Evolutionary conservation across 1,284 basidiomycete species (phyloP).

Genomic region (Agaricales sp.): DNA sequence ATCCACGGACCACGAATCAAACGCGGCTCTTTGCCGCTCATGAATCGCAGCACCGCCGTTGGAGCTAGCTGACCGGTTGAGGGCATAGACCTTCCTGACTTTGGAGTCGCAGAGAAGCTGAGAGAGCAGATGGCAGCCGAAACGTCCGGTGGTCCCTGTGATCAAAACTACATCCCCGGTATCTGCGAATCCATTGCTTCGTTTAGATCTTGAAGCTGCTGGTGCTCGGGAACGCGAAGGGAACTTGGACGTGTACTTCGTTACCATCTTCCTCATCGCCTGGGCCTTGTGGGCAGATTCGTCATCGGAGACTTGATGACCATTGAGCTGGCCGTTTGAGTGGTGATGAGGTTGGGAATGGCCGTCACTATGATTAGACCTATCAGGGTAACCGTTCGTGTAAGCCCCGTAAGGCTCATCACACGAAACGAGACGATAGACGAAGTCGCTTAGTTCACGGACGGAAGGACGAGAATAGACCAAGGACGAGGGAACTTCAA

Average conservation of each 20-base stretch:
- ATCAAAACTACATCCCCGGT: slow-evolving; percentile 13
- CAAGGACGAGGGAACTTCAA: too few species aligned
- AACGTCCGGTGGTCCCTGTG: slow-evolving; percentile 17
- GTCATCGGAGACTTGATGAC: too few species aligned
- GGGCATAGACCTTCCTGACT: slow-evolving; percentile 14
- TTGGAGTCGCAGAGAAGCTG: slow-evolving; percentile 7
- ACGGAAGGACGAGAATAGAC: too few species aligned
- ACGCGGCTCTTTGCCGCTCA: background rate
- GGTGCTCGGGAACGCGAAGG: slow-evolving; percentile 5
- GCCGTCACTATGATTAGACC: too few species aligned
- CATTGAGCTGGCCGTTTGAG: too few species aligned
- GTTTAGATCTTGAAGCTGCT: slow-evolving; percentile 2
- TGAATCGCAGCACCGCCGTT: background rate
- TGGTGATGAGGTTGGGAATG: too few species aligned
- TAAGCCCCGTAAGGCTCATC: background rate
- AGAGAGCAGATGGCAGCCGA: slow-evolving; percentile 14
- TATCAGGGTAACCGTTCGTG: too few species aligned
- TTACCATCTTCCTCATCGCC: slow-evolving; percentile 11
- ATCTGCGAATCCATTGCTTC: too few species aligned
- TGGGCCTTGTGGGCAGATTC: slow-evolving; percentile 3
- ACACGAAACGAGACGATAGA: slow-evolving; percentile 10
- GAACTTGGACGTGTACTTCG: slow-evolving; percentile 11
- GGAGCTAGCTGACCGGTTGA: slow-evolving; percentile 9
- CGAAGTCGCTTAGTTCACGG: too few species aligned
- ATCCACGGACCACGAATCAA: background rate